These are phyloP conservation scores for Fusarium nodosum DNA, from an alignment of 2,329 filamentous ascomycete species.

Conservation along the genomic window DNA sequence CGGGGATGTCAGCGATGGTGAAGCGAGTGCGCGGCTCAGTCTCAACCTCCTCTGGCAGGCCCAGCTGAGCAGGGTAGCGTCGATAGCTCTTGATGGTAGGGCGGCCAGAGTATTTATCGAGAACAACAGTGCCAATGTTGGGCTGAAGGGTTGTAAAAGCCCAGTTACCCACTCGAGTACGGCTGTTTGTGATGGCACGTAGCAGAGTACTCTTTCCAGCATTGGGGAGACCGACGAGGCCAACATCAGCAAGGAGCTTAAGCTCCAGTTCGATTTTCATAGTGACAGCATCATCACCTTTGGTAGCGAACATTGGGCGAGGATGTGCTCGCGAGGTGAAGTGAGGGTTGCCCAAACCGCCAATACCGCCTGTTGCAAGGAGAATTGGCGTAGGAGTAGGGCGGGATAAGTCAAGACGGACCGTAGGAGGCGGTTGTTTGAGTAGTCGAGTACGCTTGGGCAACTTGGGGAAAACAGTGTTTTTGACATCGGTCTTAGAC, in stretches of 20 bases:
- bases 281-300: constrained; percentile 82
- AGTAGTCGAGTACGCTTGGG: constrained; percentile 67
- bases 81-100: constrained; percentile 64
- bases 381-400: constrained; percentile 88
- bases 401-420: constrained; percentile 78
- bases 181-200: constrained; percentile 87
- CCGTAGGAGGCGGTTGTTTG: constrained; percentile 78
- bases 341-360: constrained; percentile 93
- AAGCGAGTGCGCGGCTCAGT: constrained; percentile 79
- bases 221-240: constrained; percentile 93
- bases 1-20: constrained; percentile 95
- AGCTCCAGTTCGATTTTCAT: constrained; percentile 89
- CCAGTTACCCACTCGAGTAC: constrained; percentile 92
- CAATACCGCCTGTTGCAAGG: constrained; percentile 87
- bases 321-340: constrained; percentile 83
- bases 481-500: constrained; percentile 74
- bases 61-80: constrained; percentile 54
- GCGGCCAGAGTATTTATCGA: constrained; percentile 87
- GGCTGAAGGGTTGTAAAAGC: constrained; percentile 96
- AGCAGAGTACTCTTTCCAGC: constrained; percentile 95
- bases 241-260: constrained; percentile 94
- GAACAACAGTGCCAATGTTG: constrained; percentile 94
- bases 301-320: constrained; percentile 88
- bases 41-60: constrained; percentile 59
- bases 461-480: constrained; percentile 64